Evolutionary conservation across 169 alveolate genomes (phyloP).

Genomic region (Plasmodium chabaudi): DNA sequence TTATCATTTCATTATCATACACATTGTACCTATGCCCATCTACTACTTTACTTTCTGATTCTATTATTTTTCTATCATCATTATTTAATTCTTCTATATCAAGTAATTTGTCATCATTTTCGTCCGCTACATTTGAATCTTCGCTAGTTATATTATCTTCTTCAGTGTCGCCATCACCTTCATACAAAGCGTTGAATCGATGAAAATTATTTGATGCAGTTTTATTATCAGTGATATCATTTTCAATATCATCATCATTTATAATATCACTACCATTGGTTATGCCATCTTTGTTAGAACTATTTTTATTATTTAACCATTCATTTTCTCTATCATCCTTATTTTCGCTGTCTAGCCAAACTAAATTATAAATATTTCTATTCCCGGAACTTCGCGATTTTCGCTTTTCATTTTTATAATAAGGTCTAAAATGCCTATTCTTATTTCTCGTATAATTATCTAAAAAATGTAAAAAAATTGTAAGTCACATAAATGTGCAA

Average conservation of each 20-base stretch:
- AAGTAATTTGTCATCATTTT: neutral
- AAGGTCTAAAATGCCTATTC: slow-evolving; percentile 4
- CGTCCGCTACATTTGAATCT: neutral
- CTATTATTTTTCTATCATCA: slow-evolving; percentile 16
- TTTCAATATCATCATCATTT: neutral
- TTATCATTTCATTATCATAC: slow-evolving; percentile 35
- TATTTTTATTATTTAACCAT: slow-evolving; percentile 5
- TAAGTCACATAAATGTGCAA: neutral
- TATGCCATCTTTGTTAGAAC: slow-evolving; percentile 1
- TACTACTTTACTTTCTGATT: slow-evolving; percentile 11
- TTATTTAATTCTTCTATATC: slow-evolving; percentile 5
- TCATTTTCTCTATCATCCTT: slow-evolving; percentile 9
- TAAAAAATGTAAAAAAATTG: slow-evolving; percentile 9
- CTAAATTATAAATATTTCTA: slow-evolving; percentile 28
- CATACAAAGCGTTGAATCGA: slow-evolving; percentile 16
- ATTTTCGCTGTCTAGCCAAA: slow-evolving; percentile 4
- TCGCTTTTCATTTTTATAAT: slow-evolving; percentile 26
- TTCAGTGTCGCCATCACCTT: slow-evolving; percentile 6
- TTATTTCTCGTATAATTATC: slow-evolving; percentile 21
- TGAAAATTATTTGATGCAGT: neutral
- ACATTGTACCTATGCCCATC: slow-evolving; percentile 68
- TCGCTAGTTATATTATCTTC: neutral
- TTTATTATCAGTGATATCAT: neutral
- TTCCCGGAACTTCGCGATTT: neutral
- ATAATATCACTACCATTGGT: slow-evolving; percentile 5